phyloP scores from a whole-genome alignment of 768 basidiomycete genomes.

The Ephemerocybe angulata region DNA sequence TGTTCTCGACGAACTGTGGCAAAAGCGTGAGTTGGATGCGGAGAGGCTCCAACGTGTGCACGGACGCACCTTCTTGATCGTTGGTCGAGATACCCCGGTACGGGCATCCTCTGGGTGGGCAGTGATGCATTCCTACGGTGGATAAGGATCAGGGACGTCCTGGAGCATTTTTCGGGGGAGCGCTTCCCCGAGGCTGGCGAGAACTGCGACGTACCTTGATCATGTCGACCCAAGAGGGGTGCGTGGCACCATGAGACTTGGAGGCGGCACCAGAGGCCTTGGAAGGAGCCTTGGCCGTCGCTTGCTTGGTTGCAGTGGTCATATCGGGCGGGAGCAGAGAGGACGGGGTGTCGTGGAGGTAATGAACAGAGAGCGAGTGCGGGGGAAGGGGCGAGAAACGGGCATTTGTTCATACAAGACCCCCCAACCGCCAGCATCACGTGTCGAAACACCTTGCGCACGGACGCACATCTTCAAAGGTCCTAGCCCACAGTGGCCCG shows the following conservation, averaged over 20 bases:
- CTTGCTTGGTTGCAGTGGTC: constrained; percentile 35
- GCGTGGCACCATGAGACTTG: constrained; percentile 40
- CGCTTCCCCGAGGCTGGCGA: constrained; percentile 5
- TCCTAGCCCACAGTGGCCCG: neutral
- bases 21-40: constrained; percentile 12
- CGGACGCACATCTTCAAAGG: constrained; percentile 21
- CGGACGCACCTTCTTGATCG: constrained; percentile 68
- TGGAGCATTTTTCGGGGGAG: constrained; percentile 32
- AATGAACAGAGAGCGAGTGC: constrained; percentile 12
- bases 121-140: constrained; percentile 62
- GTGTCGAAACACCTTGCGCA: constrained; percentile 24
- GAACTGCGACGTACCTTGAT: constrained; percentile 54
- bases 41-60: constrained; percentile 11
- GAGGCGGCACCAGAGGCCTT: constrained; percentile 30
- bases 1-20: constrained; percentile 72
- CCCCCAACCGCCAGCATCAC: constrained; percentile 24
- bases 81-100: constrained; percentile 72
- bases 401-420: constrained; percentile 23
- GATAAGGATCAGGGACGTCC: constrained; percentile 20
- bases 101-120: constrained; percentile 69
- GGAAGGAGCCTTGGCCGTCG: constrained; percentile 32
- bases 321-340: constrained; percentile 13
- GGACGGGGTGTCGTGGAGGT: constrained; percentile 6
- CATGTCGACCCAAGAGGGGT: constrained; percentile 76
- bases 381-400: constrained; percentile 16